Percentiles rank a stretch among this genome's conserved stretches.
phyloP scores from a whole-genome alignment of 2,329 filamentous ascomycete species.

The Acrocalymma vagum region DNA sequence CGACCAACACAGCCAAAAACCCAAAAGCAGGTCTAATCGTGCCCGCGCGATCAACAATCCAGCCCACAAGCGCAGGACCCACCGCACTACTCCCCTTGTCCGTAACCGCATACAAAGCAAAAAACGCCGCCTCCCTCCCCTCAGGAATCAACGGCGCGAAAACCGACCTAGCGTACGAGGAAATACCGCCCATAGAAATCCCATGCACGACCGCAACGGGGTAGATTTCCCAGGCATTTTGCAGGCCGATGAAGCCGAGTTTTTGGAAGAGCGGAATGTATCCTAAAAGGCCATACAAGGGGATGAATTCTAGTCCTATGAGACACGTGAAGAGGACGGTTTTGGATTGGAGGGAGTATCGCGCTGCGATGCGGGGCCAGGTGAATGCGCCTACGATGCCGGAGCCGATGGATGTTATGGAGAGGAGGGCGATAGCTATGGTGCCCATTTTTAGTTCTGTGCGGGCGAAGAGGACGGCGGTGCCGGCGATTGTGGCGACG shows the following conservation, averaged over 20 bases:
- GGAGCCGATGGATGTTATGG: conserved; percentile 83
- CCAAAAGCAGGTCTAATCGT: conserved; percentile 72
- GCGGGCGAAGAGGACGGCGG: conserved; percentile 91
- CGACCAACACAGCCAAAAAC: conserved; percentile 82
- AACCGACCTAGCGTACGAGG: conserved; percentile 86
- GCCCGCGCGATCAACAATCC: conserved; percentile 75
- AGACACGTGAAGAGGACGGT: conserved; percentile 88
- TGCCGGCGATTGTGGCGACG: conserved; percentile 92
- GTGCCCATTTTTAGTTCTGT: conserved; percentile 88
- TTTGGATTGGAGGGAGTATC: conserved; percentile 73
- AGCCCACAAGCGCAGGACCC: conserved; percentile 87
- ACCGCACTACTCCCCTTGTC: conserved; percentile 94
- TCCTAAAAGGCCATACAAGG: conserved; percentile 84
- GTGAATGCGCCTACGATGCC: conserved; percentile 88
- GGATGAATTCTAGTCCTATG: conserved; percentile 85
- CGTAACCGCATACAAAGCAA: conserved; percentile 92
- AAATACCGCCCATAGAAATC: conserved; percentile 86
- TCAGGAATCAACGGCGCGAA: conserved; percentile 91
- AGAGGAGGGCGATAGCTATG: conserved; percentile 85
- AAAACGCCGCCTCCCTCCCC: conserved; percentile 91
- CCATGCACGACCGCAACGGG: conserved; percentile 86
- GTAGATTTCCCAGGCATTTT: conserved; percentile 93
- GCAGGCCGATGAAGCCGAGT: conserved; percentile 80
- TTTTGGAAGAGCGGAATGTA: conserved; percentile 78
- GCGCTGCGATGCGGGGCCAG: conserved; percentile 80